Evolutionary conservation across 352 stramenopile genomes (phyloP).

Genomic region (Albugo candida): DNA sequence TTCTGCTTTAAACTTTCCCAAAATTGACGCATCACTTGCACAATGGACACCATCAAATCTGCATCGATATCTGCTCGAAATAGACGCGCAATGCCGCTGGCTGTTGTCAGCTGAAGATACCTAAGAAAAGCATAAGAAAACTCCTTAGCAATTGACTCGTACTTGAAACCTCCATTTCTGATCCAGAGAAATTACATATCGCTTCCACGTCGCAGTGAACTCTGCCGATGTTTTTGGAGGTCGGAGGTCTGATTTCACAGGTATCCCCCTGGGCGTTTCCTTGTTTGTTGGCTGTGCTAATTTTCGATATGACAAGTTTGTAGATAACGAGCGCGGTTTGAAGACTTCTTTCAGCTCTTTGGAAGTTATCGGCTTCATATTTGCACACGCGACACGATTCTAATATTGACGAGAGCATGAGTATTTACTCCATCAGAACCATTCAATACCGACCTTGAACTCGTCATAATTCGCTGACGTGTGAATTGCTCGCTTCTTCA

Average conservation of each 20-base stretch:
- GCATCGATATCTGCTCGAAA: slow-evolving; percentile 56
- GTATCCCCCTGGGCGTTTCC: slow-evolving; percentile 11
- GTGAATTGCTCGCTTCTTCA: slow-evolving; percentile 80
- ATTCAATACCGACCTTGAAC: slow-evolving; percentile 31
- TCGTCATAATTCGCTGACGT: slow-evolving; percentile 69
- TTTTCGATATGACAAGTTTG: slow-evolving; percentile 38
- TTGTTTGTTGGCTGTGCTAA: slow-evolving; percentile 12
- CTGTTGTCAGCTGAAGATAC: slow-evolving; percentile 40
- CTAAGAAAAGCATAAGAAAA: slow-evolving; percentile 7
- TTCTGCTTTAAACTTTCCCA: slow-evolving; percentile 7
- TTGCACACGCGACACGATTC: slow-evolving; percentile 69
- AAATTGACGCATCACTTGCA: slow-evolving; percentile 20
- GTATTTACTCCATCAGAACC: neutral
- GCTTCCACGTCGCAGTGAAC: slow-evolving; percentile 53
- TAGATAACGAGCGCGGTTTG: slow-evolving; percentile 16
- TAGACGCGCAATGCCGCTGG: slow-evolving; percentile 18
- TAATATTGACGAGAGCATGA: slow-evolving; percentile 10
- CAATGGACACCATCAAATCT: slow-evolving; percentile 48
- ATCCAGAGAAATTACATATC: slow-evolving; percentile 28
- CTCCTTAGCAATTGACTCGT: neutral
- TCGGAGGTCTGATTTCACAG: slow-evolving; percentile 8
- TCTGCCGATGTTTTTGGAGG: slow-evolving; percentile 24
- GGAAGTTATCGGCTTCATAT: slow-evolving; percentile 64
- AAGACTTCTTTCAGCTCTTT: slow-evolving; percentile 44
- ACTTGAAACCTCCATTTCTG: slow-evolving; percentile 25